phyloP scores from a whole-genome alignment of 805 yeast species.

The Kodamaea laetipori region DNA sequence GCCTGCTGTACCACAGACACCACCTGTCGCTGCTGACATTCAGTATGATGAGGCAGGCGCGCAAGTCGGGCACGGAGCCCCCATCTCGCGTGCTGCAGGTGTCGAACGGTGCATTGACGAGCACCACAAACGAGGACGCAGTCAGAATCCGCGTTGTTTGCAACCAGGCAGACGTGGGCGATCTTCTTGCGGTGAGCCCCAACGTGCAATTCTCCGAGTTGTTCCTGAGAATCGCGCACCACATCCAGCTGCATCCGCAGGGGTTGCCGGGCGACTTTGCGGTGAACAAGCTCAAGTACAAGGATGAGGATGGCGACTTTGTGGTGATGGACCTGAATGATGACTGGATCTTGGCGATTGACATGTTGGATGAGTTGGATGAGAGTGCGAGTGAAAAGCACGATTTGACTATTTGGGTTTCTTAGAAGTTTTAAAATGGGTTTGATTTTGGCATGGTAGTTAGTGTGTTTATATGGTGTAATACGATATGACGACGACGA shows the following conservation, averaged over 20 bases:
- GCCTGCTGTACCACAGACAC: constrained; percentile 38
- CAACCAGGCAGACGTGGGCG: constrained; percentile 32
- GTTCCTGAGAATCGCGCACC: constrained; percentile 60
- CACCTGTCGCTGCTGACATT: constrained; percentile 45
- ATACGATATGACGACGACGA: neutral
- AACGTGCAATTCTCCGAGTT: constrained; percentile 49
- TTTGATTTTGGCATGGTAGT: neutral
- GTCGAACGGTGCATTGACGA: constrained; percentile 11
- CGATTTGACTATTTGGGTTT: constrained; percentile 44
- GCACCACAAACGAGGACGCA: constrained; percentile 11
- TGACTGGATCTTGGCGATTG: constrained; percentile 85
- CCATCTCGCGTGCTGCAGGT: constrained; percentile 13
- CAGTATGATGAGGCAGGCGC: constrained; percentile 43
- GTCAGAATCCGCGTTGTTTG: constrained; percentile 34
- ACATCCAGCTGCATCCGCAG: constrained; percentile 43
- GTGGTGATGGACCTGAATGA: constrained; percentile 84
- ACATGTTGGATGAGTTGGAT: constrained; percentile 45
- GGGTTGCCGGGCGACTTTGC: constrained; percentile 57
- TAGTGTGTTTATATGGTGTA: neutral
- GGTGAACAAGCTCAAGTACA: constrained; percentile 65
- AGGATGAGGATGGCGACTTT: constrained; percentile 94
- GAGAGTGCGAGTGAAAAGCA: constrained; percentile 21
- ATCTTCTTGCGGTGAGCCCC: constrained; percentile 30
- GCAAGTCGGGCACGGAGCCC: constrained; percentile 20
- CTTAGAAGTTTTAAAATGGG: constrained; percentile 19